These are phyloP conservation scores for Warburgia ugandensis DNA, from an alignment of 164 flowering plant genomes.

Conservation along the genomic window DNA sequence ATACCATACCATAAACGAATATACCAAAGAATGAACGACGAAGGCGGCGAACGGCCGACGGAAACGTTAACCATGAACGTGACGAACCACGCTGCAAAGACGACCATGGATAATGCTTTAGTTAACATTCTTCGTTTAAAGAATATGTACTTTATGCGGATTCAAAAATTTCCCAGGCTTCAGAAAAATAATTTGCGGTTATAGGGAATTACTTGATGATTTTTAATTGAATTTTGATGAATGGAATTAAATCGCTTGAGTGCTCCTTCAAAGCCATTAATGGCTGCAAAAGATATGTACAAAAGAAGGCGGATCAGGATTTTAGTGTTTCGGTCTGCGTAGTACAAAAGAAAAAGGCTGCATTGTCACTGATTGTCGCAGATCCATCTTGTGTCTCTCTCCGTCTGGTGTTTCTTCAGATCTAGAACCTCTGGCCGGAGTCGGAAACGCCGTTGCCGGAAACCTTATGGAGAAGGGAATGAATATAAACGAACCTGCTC, in stretches of 20 bases:
- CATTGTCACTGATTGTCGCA: neutral
- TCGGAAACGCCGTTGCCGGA: neutral
- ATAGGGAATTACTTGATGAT: too few relatives aligned
- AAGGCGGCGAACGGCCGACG: neutral
- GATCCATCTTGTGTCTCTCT: neutral
- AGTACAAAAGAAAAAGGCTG: neutral
- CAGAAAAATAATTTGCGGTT: too few relatives aligned
- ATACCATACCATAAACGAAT: neutral
- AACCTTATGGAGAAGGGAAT: neutral
- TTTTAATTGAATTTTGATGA: neutral
- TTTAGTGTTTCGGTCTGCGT: neutral
- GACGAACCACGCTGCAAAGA: constrained; percentile 1
- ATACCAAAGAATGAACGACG: constrained; percentile 1
- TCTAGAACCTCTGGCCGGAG: neutral
- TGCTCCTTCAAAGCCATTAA: constrained; percentile 1
- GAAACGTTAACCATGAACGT: neutral
- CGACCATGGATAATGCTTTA: neutral
- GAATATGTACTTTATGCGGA: too few relatives aligned
- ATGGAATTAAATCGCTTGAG: neutral
- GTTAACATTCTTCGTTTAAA: too few relatives aligned
- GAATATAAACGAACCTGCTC: constrained; percentile 20
- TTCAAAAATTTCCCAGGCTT: neutral
- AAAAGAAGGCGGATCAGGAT: neutral
- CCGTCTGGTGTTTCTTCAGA: constrained; percentile 7
- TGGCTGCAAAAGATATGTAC: constrained; percentile 4